Percentiles rank a stretch among this genome's conserved stretches.
Evolutionary conservation across 306 rosid genomes (phyloP).

Genomic region (Acacia melanoxylon): DNA sequence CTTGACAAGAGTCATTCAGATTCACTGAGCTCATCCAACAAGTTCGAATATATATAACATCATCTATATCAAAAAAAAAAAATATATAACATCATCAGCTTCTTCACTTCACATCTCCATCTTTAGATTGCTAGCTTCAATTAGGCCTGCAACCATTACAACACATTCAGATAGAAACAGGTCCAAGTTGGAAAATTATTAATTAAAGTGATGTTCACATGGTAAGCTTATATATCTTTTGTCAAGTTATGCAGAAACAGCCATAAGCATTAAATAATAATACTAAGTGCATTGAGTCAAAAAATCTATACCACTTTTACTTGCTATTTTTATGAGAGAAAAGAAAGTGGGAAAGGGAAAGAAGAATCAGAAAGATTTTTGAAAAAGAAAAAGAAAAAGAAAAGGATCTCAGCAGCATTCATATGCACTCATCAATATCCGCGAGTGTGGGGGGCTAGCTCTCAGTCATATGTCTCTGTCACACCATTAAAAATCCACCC

Average conservation of each 20-base stretch:
- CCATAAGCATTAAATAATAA: background rate
- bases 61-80: too few relatives aligned
- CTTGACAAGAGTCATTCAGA: constrained; percentile 31
- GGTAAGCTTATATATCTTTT: background rate
- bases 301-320: background rate
- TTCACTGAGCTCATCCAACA: constrained; percentile 43
- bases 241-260: background rate
- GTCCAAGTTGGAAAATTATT: background rate
- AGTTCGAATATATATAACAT: constrained; percentile 34
- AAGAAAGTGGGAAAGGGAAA: background rate
- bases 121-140: constrained; percentile 67
- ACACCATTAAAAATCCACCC: constrained; percentile 17
- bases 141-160: constrained; percentile 45
- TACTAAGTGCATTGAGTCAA: background rate
- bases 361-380: background rate
- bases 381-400: constrained; percentile 7
- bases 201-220: background rate
- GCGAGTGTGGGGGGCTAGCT: constrained; percentile 2
- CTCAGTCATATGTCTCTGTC: constrained; percentile 30
- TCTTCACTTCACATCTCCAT: constrained; percentile 74
- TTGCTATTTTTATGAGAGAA: background rate
- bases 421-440: constrained; percentile 32
- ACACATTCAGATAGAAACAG: background rate
- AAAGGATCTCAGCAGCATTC: constrained; percentile 12
- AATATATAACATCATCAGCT: constrained; percentile 29